Evolutionary conservation across 352 stramenopile genomes (phyloP), one percentile per base, ranked within the genome.

Genomic region (Albugo laibachii): DNA sequence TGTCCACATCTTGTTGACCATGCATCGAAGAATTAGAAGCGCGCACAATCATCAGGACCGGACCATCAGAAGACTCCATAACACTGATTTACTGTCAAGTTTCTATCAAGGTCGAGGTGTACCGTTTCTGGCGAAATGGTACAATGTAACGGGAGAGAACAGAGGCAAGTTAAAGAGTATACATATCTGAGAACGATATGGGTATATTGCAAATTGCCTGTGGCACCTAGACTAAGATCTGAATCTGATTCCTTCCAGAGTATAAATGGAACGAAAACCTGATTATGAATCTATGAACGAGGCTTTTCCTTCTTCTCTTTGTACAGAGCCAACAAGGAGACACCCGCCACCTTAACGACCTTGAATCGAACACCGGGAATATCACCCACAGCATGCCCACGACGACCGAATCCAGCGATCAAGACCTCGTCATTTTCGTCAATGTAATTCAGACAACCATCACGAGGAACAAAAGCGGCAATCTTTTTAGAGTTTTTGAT

Each of bases 401-500:
- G 92, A 64, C 95, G 94, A 89, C 96, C 96, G 78, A 99, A 99
- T 59, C 95, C 96, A 56, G 95, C 93, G 59, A 99, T 98, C 48
- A 99, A 73, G 38, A 99, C 96, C 82, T 99, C 96, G 73, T 99
- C 95, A 76, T 99, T 99, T 73, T 99, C 94, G 67, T 99, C 95
- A 53, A 99, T 89, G 72, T 97, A 99, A 87, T 99, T 99, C 60
- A 99, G 75, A 79, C 95, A 99, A 81, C 96, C 96, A 94, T 99
- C 96, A 44, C 95, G 85, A 48, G 96, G 96, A 56, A 99, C 95
- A 81, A 99, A 99, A 54, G 95, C 95, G 19, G 96, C 95, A 70
- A 99, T 99, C 83, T 99, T 99, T 94, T 99, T 99, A 61, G 94
- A 97, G 74, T 99, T 99, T 93, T 99, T 99, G 79, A 99, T 99